Base-by-base conservation (phyloP, 1,139 yeast genomes). In the Suhomyces wounanorum region DNA sequence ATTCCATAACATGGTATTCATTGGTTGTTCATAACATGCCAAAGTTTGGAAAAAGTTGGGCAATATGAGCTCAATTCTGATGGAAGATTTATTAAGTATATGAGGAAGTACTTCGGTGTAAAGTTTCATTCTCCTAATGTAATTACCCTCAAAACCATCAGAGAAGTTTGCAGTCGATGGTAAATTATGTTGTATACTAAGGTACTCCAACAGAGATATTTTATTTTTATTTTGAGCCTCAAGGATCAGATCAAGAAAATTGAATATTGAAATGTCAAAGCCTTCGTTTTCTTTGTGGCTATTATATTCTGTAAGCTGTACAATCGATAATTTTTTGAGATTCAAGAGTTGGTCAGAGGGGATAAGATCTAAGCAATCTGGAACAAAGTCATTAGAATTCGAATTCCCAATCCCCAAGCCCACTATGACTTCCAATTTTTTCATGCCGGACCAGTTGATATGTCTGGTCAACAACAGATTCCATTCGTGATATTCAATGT, bases 121-220 rank as follows among this genome's bases (percentile, higher is more conserved):
- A 11, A 86, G 58, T 21, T 72, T 74, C 47, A 81, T 69, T 57
- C 90, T 73, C 53, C 90, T 76, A 11, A 79, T 63, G 56, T 83
- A 86, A 58, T 87, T 87, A 0, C 95, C 95, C 60, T 87, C 92
- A 44, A 83, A 78, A 2, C 89, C 89, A 63, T 85, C 88, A 9
- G 40, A 50, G 36, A 71, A 70, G 14, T 45, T 52, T 1, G 63
- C 65, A 1, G 52, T 63, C 64, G 2, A 53, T 1, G 87, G 85
- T 1, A 83, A 77, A 33, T 68, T 69, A 61, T 85, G 89, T 33
- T 75, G 68, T 13, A 85, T 69, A 5, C 79, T 68, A 14, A 85
- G 61, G 43, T 65, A 70, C 25, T 61, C 63, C 41, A 83, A 55
- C 58, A 1, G 56, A 49, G 17, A 49, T 43, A 7, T 59, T 51